Base-by-base conservation (phyloP, 371 early-diverging fungal genomes). In the Rhizopus delemar region DNA sequence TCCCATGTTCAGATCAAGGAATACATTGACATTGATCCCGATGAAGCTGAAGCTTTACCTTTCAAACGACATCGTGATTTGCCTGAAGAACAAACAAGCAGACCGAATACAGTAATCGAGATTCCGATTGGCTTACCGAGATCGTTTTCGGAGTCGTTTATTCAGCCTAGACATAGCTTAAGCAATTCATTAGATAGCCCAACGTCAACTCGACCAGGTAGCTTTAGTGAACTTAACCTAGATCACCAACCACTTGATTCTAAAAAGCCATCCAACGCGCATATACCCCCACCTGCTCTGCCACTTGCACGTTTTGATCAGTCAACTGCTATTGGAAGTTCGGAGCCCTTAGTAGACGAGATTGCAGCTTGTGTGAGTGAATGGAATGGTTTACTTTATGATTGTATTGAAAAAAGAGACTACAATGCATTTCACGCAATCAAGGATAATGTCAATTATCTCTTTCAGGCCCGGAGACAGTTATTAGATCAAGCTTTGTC, bases 301-400 rank as follows among this genome's bases (percentile, higher is more conserved):
- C 77, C 81, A 7, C 56, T 80, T 13, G 63, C 77, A 57, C 69
- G 86, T 51, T 81, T 74, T 46, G 74, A 77, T n/a, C 79, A 84
- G 34, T 79, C 78, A 0, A 86, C 90, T 2, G 57, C 73, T 0
- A 78, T 79, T 0, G 91, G 88, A 9, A 59, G 49, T 33, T 72
- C 72, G 7, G 90, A 91, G 57, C 85, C 88, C 4, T 62, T 91
- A 5, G 76, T 88, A 3, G 91, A 90, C 58, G 90, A 88, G 53
- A 84, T 88, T 49, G 77, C 88, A 11, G 81, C 86, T 4, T 81
- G 80, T 39, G 75, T 89, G 2, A 76, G 87, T 36, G 87, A 88
- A 70, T 89, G 89, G 90, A 78, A 83, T 41, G 68, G 69, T 34
- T 54, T 75, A 15, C 68, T 90, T 15, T 81, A 85, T 49, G 67